Evolutionary conservation across 1,284 basidiomycete genomes (phyloP), one percentile per base, ranked within the genome.

Genomic region (Naganishia sp.): DNA sequence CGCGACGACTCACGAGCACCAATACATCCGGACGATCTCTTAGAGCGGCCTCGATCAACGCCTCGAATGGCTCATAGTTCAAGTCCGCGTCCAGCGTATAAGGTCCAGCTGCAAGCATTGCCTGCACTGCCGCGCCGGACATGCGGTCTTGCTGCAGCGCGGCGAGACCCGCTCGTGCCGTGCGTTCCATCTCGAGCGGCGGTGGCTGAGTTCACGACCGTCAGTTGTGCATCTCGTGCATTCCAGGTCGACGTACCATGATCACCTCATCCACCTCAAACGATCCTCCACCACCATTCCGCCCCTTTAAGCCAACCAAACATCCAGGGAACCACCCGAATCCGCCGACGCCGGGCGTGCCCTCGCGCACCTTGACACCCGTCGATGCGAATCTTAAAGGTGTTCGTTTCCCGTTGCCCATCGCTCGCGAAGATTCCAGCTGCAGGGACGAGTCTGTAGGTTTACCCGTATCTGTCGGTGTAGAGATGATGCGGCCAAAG

Each of bases 291-390:
- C 92, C 92, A 2, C 93, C 94, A 76, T 98, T 98, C 73, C 86
- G 85, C 0, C 96, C 96, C 71, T 87, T 89, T n/a, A 97, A 76
- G 2, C 89, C 91, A 0, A 90, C 88, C 53, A 99, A 87, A 46
- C 88, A 88, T 1, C 96, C 96, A 0, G 94, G 92, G 75, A 94
- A 99, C 39, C 99, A 76, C 0, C 90, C 88, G 23, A 89, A 81
- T 0, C 87, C 86, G n/a, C 85, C 85, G 25, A 85, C 81, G 5
- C 87, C 88, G 6, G 84, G 77, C 5, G 80, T 79, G 0, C 85
- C 85, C 23, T 88, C 87, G 53, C 87, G 84, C 4, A 94, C 82
- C 72, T 86, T 87, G 42, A 82, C 79, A 2, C 85, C 79, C 0
- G 63, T 47, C 0, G 70, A 53, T 50, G 88, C 83, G 69, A 96